Base-by-base conservation (phyloP, 1,284 basidiomycete genomes). In the Apiotrichum veenhuisii region DNA sequence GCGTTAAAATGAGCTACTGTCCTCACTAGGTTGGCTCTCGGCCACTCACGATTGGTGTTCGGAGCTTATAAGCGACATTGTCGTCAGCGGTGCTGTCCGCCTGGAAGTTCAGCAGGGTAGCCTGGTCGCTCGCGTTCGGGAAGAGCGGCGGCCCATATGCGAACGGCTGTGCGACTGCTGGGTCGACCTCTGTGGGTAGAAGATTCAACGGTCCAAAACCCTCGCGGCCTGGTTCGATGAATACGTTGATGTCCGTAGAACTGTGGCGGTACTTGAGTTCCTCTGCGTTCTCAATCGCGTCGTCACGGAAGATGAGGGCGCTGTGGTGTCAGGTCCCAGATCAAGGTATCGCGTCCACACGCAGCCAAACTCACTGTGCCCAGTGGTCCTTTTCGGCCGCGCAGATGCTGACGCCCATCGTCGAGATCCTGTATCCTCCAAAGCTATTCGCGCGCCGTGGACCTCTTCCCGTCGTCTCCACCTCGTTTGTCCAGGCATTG, bases 331-430 rank as follows among this genome's bases (percentile, higher is more conserved):
- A 5, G 30, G 12, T 30, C 30, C 30, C 20, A 22, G n/a, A 9
- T 41, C 40, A 8, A 41, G 20, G 22, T 18, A 5, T 41, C 8
- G 37, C 5, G 10, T 22, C 18, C 20, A 10, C 20, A n/a, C 8
- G 4, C 17, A 3, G 15, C 15, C 1, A 3, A 10, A 58, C 66
- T 52, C 51, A 67, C 66, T 59, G 59, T 5, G 60, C 59, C 66
- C 66, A 67, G 51, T 67, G 66, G 33, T 54, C 47, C 5, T 46
- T 42, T 2, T 45, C 42, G 0, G 64, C 62, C n/a, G 66, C 66
- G 1, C 64, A 52, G 2, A 67, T 54, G 4, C 50, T 55, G 3
- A 54, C 37, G 1, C 58, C 55, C 22, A 43, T 22, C 8, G 30
- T 12, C 12, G n/a, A 1, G 20, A 20, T 41, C 1, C n/a, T 20